Percentiles rank a stretch among this genome's conserved stretches.
Conservation (phyloP, 352 stramenopile genomes). For the Peronosclerospora sorghi region DNA sequence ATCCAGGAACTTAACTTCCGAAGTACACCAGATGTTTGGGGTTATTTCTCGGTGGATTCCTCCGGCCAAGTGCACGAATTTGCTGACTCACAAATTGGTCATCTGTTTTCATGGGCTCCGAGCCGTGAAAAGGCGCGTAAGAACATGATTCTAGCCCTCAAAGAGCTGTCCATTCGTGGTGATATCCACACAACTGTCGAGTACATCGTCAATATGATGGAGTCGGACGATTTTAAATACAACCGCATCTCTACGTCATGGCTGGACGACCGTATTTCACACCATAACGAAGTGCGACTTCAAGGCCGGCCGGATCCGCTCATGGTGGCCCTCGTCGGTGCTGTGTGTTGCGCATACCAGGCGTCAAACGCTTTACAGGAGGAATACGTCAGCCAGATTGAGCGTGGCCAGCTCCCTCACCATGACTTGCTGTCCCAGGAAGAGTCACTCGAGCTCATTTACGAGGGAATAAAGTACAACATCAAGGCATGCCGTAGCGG, state of each 20-base stretch:
- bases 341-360: constrained; percentile 77
- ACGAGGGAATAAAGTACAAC: constrained; percentile 98
- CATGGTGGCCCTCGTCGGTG: constrained; percentile 83
- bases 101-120: constrained; percentile 96
- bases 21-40: constrained; percentile 98
- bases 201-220: constrained; percentile 99
- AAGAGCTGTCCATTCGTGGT: constrained; percentile 98
- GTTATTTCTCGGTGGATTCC: constrained; percentile 99
- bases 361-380: constrained; percentile 56
- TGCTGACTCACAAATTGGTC: constrained; percentile 99
- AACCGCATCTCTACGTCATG: constrained; percentile 99
- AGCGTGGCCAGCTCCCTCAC: constrained; percentile 88
- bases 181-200: constrained; percentile 99
- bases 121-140: constrained; percentile 95
- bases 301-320: constrained; percentile 76
- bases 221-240: constrained; percentile 96
- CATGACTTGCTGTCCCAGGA: constrained; percentile 75
- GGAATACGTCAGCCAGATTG: constrained; percentile 76
- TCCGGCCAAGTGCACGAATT: constrained; percentile 99
- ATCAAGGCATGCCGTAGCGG: constrained; percentile 87
- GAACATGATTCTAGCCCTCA: constrained; percentile 97
- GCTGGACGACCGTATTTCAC: constrained; percentile 95
- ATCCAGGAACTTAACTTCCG: constrained; percentile 99
- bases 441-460: constrained; percentile 94
- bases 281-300: constrained; percentile 84